These are phyloP conservation scores for Xylaria sp. DNA, from an alignment of 2,329 filamentous ascomycete species.

Conservation along the genomic window DNA sequence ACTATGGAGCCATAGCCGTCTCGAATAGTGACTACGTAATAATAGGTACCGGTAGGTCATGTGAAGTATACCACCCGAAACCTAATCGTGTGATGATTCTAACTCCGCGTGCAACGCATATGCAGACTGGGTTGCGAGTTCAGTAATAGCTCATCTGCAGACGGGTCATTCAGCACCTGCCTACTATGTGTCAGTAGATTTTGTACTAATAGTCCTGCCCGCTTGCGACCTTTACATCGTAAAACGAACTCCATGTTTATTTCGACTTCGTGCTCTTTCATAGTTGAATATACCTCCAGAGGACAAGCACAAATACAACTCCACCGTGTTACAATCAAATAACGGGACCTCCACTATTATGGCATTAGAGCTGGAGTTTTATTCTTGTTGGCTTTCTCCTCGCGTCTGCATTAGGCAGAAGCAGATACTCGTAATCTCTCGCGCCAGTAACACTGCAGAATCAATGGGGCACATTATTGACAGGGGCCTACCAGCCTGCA, in stretches of 20 bases:
- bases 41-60: neutral
- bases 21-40: neutral
- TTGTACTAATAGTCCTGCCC: neutral
- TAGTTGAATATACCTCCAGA: neutral
- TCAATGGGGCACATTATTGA: neutral
- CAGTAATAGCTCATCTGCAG: slow-evolving; percentile 19
- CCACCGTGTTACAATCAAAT: neutral
- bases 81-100: neutral
- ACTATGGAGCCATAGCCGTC: neutral
- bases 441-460: slow-evolving; percentile 9
- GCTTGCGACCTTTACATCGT: neutral
- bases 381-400: slow-evolving; percentile 5
- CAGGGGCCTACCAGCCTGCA: slow-evolving; percentile 7
- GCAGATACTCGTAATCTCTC: slow-evolving; percentile 5
- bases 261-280: neutral
- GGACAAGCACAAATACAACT: neutral
- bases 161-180: neutral
- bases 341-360: neutral
- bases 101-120: slow-evolving; percentile 20
- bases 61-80: neutral
- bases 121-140: slow-evolving; percentile 28
- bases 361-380: neutral
- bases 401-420: neutral
- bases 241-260: neutral
- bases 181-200: neutral